A percentile compares a stretch with the other conserved stretches of the same genome.
Evolutionary conservation across 2,329 filamentous ascomycete genomes (phyloP).

Genomic region (Lecanicillium sp.): DNA sequence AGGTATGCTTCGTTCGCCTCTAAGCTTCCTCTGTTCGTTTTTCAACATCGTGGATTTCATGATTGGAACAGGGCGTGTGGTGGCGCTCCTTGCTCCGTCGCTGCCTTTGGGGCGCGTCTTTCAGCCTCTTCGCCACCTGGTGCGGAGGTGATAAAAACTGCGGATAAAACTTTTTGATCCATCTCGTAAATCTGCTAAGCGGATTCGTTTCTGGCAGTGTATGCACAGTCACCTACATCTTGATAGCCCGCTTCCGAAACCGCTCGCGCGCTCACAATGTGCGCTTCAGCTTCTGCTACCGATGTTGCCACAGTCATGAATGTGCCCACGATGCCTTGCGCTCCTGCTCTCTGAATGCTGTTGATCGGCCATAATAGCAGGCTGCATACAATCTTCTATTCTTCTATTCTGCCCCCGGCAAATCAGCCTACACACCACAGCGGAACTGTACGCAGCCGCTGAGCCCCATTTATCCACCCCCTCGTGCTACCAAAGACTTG

Average conservation of each 20-base stretch:
- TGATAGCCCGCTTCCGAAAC: conserved; percentile 15
- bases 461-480: too few species aligned
- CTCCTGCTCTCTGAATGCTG: not conserved
- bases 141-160: conserved; percentile 9
- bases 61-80: too few species aligned
- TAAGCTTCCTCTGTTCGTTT: too few species aligned
- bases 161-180: conserved; percentile 10
- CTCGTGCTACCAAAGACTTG: too few species aligned
- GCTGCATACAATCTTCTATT: too few species aligned
- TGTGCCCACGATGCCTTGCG: not conserved
- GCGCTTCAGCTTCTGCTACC: not conserved
- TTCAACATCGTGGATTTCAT: too few species aligned
- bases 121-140: conserved; percentile 6
- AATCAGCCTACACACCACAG: too few species aligned
- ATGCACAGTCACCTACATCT: conserved; percentile 12
- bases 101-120: not conserved
- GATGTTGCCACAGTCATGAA: not conserved
- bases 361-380: not conserved
- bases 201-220: conserved; percentile 12
- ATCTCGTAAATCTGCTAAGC: not conserved
- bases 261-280: not conserved
- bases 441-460: too few species aligned
- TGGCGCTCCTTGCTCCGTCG: not conserved
- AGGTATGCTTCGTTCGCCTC: too few species aligned
- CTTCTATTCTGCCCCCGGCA: too few species aligned